phyloP scores from a whole-genome alignment of 495 filamentous ascomycete species.

The Hapsidospora chrysogenum region DNA sequence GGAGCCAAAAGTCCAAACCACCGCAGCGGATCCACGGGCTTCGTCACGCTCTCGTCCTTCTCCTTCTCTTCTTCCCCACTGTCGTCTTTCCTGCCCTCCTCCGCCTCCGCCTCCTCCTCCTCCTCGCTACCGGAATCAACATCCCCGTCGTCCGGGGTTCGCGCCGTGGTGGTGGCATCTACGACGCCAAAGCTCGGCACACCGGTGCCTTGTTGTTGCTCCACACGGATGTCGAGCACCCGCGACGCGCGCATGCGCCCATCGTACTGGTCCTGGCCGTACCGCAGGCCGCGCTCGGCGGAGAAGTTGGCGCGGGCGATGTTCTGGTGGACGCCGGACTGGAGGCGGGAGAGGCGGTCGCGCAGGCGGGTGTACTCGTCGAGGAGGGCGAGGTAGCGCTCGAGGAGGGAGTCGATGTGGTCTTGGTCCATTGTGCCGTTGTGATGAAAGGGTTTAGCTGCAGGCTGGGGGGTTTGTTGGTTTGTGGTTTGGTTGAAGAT shows the following conservation, averaged over 20 bases:
- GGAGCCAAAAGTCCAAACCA: slow-evolving; percentile 60
- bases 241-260: slow-evolving; percentile 50
- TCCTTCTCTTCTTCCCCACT: slow-evolving; percentile 4
- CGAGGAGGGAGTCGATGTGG: slow-evolving; percentile 47
- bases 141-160: neutral
- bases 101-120: neutral
- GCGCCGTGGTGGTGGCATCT: neutral
- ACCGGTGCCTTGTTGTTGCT: slow-evolving; percentile 3
- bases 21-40: slow-evolving; percentile 36
- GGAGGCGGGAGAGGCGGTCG: slow-evolving; percentile 29
- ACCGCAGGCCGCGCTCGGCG: slow-evolving; percentile 41
- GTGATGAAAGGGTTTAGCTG: too few species aligned
- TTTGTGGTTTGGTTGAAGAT: neutral
- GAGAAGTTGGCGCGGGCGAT: slow-evolving; percentile 60
- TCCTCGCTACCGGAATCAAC: neutral
- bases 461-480: neutral
- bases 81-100: slow-evolving; percentile 1
- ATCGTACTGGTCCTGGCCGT: slow-evolving; percentile 54
- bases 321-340: slow-evolving; percentile 35
- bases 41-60: neutral
- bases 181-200: slow-evolving; percentile 5
- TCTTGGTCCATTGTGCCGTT: slow-evolving; percentile 15
- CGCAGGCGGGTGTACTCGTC: slow-evolving; percentile 52
- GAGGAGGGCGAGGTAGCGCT: slow-evolving; percentile 51
- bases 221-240: slow-evolving; percentile 10